Evolutionary conservation across 2,329 filamentous ascomycete species (phyloP), one percentile per base, ranked within the genome.

Genomic region (Penicillium sclerotiorum): DNA sequence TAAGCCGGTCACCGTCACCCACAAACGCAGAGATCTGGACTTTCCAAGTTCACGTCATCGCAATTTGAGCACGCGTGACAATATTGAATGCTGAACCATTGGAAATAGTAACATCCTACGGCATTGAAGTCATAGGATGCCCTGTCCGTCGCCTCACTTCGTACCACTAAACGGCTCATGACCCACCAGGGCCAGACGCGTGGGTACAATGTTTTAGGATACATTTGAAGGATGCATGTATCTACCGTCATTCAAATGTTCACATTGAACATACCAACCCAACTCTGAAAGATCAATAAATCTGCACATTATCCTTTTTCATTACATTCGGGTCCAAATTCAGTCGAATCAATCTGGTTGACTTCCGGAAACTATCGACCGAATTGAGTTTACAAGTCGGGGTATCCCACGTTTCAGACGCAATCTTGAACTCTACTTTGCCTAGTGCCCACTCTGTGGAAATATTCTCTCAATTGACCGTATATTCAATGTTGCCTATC

Each of bases 351-450:
- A 9, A 18, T 18, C 9, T 18, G 15, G 9, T 17, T 17, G 7
- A n/a, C 5, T n/a, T n/a, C 17, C 18, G 33, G n/a, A 17, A 32
- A 36, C 15, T 36, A 42, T 22, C 2, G 15, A 32, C 6, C 8
- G 20, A 38, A 46, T 39, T 49, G 25, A 52, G 32, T 49, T 49
- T 37, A 27, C 11, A 39, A 37, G 42, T 32, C 11, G 9, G 28
- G 5, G 36, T 37, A 28, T 22, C 13, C 21, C 12, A 49, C 17
- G 28, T 42, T 33, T 30, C 36, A 52, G 27, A 17, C 18, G 33
- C 33, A 21, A 44, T 37, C 15, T 27, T 9, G 21, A 47, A 44
- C 44, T 38, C n/a, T 51, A 41, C 50, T 43, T 43, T 9, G 30
- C 39, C 32, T 46, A 46, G 42, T 33, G 36, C 37, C 38, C 32